These are phyloP conservation scores for Mortierella sp. DNA, from an alignment of 371 early-diverging fungal genomes.

Conservation along the genomic window DNA sequence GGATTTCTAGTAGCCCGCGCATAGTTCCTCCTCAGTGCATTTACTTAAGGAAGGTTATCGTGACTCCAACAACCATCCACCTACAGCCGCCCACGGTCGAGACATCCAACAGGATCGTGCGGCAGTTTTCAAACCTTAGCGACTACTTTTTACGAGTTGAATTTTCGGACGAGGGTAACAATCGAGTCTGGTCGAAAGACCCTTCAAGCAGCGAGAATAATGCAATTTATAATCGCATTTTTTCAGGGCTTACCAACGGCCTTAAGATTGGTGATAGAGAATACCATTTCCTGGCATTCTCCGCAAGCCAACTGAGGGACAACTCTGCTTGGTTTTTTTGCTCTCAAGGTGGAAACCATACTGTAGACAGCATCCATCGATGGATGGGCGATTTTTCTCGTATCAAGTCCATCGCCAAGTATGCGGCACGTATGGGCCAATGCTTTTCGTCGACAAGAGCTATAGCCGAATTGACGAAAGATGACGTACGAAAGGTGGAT, in stretches of 20 bases:
- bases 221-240: constrained; percentile 66
- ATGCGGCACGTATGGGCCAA: constrained; percentile 82
- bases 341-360: constrained; percentile 40
- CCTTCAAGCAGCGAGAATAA: constrained; percentile 53
- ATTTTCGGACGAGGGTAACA: constrained; percentile 74
- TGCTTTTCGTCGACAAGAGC: constrained; percentile 79
- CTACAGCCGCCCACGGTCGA: constrained; percentile 69
- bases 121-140: constrained; percentile 60
- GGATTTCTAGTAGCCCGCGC: constrained; percentile 16
- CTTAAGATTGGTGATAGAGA: constrained; percentile 68
- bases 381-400: constrained; percentile 84
- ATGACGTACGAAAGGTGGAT: constrained; percentile 61
- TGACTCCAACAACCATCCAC: constrained; percentile 74
- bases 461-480: constrained; percentile 51
- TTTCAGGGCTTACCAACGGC: constrained; percentile 65
- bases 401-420: constrained; percentile 79
- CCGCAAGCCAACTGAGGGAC: constrained; percentile 75
- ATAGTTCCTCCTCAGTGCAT: constrained; percentile 67
- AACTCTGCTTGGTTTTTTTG: constrained; percentile 84
- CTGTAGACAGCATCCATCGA: constrained; percentile 67
- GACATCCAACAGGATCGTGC: constrained; percentile 76
- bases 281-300: constrained; percentile 82
- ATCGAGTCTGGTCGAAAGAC: constrained; percentile 56
- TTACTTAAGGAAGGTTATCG: constrained; percentile 67
- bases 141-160: constrained; percentile 79